Base-by-base conservation (phyloP, 305 asterid genomes). In the Rubia balearica region DNA sequence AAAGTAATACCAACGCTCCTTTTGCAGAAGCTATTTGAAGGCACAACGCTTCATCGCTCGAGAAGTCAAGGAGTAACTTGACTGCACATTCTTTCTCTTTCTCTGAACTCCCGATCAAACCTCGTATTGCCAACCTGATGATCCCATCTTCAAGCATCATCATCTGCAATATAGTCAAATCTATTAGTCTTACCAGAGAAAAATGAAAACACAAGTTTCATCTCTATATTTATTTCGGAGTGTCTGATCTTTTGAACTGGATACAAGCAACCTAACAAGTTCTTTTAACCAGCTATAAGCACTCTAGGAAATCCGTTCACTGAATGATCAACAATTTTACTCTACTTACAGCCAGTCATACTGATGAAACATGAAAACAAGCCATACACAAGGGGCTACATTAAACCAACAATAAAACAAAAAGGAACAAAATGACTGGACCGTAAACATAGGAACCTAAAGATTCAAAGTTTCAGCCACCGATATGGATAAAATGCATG, bases 61-160 rank as follows among this genome's bases (percentile, higher is more conserved):
- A 77, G 75, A 77, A 57, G 51, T 73, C 72, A 16, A 77, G 77
- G 27, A 77, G 69, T 36, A 77, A 73, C 60, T 55, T 73, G 49
- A 65, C 72, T 9, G 81, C 77, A 63, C 51, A 64, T 65, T 77
- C 77, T 63, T 10, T 77, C 71, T 77, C 81, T 62, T 65, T 73
- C 56, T 77, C 81, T 68, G 65, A 65, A 59, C 65, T 77, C 46
- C 81, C 81, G 42, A 49, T 77, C 13, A 77, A 67, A 70, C 81
- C 65, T 6, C 60, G 81, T 45, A 77, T 64, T 2, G 81, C 77
- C 72, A 65, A 69, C 74, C 81, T 73, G 67, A 30, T 63, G 33
- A 62, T 65, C 68, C 81, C 81, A 36, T 77, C 81, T 69, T 73
- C 75, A 36, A 77, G 65, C 81, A 77, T 77, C 49, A 64, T 68